Percentiles rank a stretch among this genome's conserved stretches.
These are phyloP conservation scores for Verticillium albo-atrum DNA, from an alignment of 2,329 filamentous ascomycete species.

Conservation along the genomic window DNA sequence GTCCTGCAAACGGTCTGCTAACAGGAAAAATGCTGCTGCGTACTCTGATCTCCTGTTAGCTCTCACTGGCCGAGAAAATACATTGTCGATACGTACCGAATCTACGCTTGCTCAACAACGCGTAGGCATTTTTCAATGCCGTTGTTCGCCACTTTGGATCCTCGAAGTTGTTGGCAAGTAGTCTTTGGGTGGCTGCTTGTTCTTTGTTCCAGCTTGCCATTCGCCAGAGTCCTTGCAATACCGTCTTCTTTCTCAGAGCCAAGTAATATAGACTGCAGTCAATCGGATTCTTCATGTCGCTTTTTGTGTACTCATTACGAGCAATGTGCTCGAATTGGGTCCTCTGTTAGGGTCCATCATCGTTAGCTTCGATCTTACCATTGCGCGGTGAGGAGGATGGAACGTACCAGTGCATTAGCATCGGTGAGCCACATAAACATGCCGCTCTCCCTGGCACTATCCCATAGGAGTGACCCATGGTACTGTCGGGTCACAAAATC, in stretches of 20 bases:
- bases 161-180: slow-evolving; percentile 87
- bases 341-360: slow-evolving; percentile 39
- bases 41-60: slow-evolving; percentile 56
- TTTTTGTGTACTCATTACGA: slow-evolving; percentile 87
- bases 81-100: slow-evolving; percentile 57
- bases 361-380: slow-evolving; percentile 20
- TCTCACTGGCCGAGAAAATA: not conserved
- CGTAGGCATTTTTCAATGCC: slow-evolving; percentile 94
- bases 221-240: slow-evolving; percentile 88
- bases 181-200: slow-evolving; percentile 70
- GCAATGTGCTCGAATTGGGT: slow-evolving; percentile 86
- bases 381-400: slow-evolving; percentile 7
- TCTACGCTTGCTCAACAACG: slow-evolving; percentile 81
- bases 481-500: slow-evolving; percentile 80
- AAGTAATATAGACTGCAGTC: slow-evolving; percentile 91
- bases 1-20: slow-evolving; percentile 80
- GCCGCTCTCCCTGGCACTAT: slow-evolving; percentile 78
- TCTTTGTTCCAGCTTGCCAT: slow-evolving; percentile 90
- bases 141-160: slow-evolving; percentile 83
- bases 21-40: slow-evolving; percentile 89
- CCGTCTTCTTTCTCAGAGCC: slow-evolving; percentile 83
- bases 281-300: slow-evolving; percentile 81
- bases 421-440: slow-evolving; percentile 95
- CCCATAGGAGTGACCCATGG: slow-evolving; percentile 77
- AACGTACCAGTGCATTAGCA: slow-evolving; percentile 64